Base-by-base conservation (phyloP, 768 basidiomycete species). In the Serpula lacrymans region DNA sequence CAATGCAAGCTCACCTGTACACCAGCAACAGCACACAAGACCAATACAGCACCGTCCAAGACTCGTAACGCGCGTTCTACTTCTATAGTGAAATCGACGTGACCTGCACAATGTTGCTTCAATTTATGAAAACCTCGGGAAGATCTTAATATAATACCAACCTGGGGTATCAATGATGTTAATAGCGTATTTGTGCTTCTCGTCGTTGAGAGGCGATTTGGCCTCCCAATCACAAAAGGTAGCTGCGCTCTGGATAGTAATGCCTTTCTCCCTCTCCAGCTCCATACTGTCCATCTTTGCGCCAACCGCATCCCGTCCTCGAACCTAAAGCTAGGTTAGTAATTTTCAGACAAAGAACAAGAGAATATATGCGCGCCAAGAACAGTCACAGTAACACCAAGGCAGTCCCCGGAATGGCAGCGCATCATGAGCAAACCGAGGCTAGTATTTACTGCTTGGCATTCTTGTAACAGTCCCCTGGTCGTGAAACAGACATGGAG, bases 221-320 rank as follows among this genome's bases (percentile, higher is more conserved):
- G 88, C 77, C 41, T 86, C 75, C 96, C 96, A 99, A 59, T 98
- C 95, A 52, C 92, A 95, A 65, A 94, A 99, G 0, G 96, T 98
- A 1, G 96, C 96, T 3, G 96, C 96, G 54, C 89, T 93, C 65
- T 99, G 96, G 47, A 99, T 99, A 24, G 96, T 99, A 54, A 99
- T 99, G 27, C 96, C 96, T 69, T 99, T 98, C 65, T 98, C 96
- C 34, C 95, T 75, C 62, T 99, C 96, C 4, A 99, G 72, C 48
- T 99, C 96, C 96, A 99, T 99, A 52, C 86, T 90, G 64, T 99
- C 96, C 96, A 99, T 99, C 72, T 99, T 99, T 6, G 96, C 96
- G 38, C 96, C 96, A 14, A 98, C 93, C 21, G 84, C 82, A 62
- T 99, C 96, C 39, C 88, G 78, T 31, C 96, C 96, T 45, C 96